Evolutionary conservation across 176 grass and related monocot species (phyloP), one percentile per base, ranked within the genome.

Genomic region (Rhynchospora tenuis): DNA sequence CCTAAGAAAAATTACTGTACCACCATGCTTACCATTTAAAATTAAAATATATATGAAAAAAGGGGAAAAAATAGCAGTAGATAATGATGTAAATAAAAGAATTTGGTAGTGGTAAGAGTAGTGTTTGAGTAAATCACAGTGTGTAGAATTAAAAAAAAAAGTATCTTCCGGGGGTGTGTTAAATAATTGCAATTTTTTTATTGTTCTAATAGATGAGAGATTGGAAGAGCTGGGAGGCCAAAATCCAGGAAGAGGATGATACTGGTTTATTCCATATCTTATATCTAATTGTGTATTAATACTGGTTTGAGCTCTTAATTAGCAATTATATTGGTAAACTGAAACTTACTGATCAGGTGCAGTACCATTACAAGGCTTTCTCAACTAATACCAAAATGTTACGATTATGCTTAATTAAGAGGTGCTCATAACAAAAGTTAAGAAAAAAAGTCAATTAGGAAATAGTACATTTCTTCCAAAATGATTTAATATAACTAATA

Each of bases 211-310:
- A 97, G 94, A 97, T 89, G 68, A 88, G 86, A 20, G 76, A 88
- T 22, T 93, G 91, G 94, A 85, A 80, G 58, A 22, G 72, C 11
- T 97, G 94, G 94, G 94, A 97, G 71, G 43, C 46, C 3, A 81
- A 81, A 73, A 93, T 91, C 67, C 87, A 88, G 57, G 52, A 45
- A 64, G 85, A 55, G 14, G 55, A 85, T 73, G 67, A 56, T 8
- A 88, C 29, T 73, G 86, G 4, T 64, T 59, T 58, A 5, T 58
- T 58, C 6, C 6, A 6, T 15, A n/a, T 20, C 12, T 59, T 59
- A 6, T 20, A 59, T 59, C 17, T 59, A 5, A 59, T 63, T n/a
- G 7, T 13, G 61, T 22, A 8, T n/a, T 33, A 9, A 28, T 62
- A 14, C 57, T 7, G 16, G 63, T 75, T 38, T 5, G 17, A 75